These are phyloP conservation scores for Globisporangium alternatum DNA, from an alignment of 352 stramenopile species.

Conservation along the genomic window DNA sequence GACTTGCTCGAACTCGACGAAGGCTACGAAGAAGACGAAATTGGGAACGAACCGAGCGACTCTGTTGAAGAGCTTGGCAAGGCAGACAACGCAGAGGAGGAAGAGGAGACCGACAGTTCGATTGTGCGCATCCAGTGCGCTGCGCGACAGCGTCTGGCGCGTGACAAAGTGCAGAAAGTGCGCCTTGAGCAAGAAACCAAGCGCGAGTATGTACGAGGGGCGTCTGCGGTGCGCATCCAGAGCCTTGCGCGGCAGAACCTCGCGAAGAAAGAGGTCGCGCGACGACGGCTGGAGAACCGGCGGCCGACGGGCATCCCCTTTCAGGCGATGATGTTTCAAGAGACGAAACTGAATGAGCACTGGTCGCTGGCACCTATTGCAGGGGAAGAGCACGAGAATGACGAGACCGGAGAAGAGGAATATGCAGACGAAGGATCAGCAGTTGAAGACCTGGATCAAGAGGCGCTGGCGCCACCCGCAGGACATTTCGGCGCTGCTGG, in stretches of 20 bases:
- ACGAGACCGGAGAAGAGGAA: constrained; percentile 6
- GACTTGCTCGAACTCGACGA: constrained; percentile 12
- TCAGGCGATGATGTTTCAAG: constrained; percentile 12
- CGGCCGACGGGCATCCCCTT: constrained; percentile 27
- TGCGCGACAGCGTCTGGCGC: constrained; percentile 28
- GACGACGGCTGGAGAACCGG: constrained; percentile 26
- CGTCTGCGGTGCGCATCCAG: constrained; percentile 31
- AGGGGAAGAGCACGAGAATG: not conserved
- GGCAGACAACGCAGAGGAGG: not conserved
- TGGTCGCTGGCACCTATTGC: constrained; percentile 7
- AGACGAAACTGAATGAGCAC: not conserved
- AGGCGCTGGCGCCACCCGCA: not conserved
- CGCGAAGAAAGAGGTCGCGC: constrained; percentile 34
- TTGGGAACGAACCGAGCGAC: not conserved
- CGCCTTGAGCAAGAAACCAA: constrained; percentile 21
- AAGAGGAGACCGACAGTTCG: constrained; percentile 14
- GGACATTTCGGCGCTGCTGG: constrained; percentile 4
- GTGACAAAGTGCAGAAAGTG: constrained; percentile 27
- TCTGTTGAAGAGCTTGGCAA: not conserved
- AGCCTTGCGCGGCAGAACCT: constrained; percentile 41
- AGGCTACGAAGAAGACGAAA: constrained; percentile 1
- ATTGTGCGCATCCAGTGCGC: constrained; percentile 56
- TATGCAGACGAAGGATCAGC: constrained; percentile 2
- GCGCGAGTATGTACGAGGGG: not conserved
- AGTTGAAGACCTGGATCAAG: not conserved